Evolutionary conservation across 1,139 yeast species (phyloP), one percentile per base, ranked within the genome.

Genomic region (Meyerozyma guilliermondii): DNA sequence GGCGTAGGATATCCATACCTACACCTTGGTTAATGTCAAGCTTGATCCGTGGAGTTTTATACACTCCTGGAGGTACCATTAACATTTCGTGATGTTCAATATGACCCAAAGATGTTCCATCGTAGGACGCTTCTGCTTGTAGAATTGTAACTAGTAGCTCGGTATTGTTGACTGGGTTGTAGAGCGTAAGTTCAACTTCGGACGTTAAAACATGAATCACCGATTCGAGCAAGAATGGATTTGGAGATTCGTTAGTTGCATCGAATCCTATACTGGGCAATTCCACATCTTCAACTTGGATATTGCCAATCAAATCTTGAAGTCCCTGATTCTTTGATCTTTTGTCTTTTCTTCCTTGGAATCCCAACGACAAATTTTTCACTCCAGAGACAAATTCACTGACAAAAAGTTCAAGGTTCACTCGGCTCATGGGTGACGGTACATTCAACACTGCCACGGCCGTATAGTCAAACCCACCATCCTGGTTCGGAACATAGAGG

Each of bases 121-220:
- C 68, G 47, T 69, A 66, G 3, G 62, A 59, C 0, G 83, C 84
- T 41, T 62, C 66, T 2, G 77, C 81, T 40, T 66, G 65, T 22
- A 62, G 51, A 16, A 80, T 57, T 16, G 60, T 61, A 5, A 76
- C 58, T n/a, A 56, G 50, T 1, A 76, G 55, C 16, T 66, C 72
- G 7, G 65, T 54, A 48, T 80, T 78, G 10, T 50, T 44, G 1
- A 80, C 50, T 0, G 86, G 86, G 47, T 80, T 80, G 54, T 54
- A 76, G 0, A 79, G 59, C 1, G 70, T 67, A 40, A 79, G 51
- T 49, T 78, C 81, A 7, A 78, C 67, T 42, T 77, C 79, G 0
- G 81, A 74, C 1, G 72, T 63, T 50, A 79, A 56, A 3, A 80
- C 49, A 56, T 80, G 83, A 56, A 80, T 71, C 0, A 73, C 72